Base-by-base conservation (phyloP, 2,329 filamentous ascomycete genomes). In the Colletotrichum salicis region DNA sequence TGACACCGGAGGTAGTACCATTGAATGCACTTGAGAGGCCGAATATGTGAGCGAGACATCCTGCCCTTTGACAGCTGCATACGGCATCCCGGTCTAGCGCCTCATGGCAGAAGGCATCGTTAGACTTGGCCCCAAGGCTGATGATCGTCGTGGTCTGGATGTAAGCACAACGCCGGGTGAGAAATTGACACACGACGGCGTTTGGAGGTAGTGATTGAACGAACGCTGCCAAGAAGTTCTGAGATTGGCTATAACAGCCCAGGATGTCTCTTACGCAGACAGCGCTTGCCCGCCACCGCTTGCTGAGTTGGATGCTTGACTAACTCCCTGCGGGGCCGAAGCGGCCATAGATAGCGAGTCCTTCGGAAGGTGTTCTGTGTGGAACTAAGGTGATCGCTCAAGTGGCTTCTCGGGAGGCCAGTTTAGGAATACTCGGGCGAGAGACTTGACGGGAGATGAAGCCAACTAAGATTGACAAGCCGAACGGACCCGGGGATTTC, bases 381-480 rank as follows among this genome's bases (percentile, higher is more conserved):
- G 55, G 31, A 24, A 35, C 15, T 64, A 13, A 33, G 13, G 54
- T 10, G 24, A 33, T 33, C 27, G n/a, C 63, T 24, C 22, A 29
- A 12, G 51, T 52, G 58, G 41, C 58, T 52, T 35, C 33, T 31
- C 33, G 54, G 33, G 56, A 56, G 27, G 13, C 19, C 69, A 63
- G 29, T 24, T 31, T 27, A 45, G 37, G 41, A 41, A 54, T 35
- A n/a, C 12, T 31, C 19, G 33, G 31, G 48, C 8, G 35, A 29
- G 15, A 11, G 45, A 51, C 15, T 15, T 35, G 63, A 31, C 41
- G n/a, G 64, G 19, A 67, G 57, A 57, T n/a, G 37, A 51, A 59
- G 37, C 64, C 62, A 45, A 54, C 41, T 48, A 24, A 33, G 52
- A 24, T 59, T 68, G 65, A 57, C 70, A 55, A 70, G 70, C 55